Evolutionary conservation across 2,329 filamentous ascomycete genomes (phyloP).

Genomic region (Fusarium sp.): DNA sequence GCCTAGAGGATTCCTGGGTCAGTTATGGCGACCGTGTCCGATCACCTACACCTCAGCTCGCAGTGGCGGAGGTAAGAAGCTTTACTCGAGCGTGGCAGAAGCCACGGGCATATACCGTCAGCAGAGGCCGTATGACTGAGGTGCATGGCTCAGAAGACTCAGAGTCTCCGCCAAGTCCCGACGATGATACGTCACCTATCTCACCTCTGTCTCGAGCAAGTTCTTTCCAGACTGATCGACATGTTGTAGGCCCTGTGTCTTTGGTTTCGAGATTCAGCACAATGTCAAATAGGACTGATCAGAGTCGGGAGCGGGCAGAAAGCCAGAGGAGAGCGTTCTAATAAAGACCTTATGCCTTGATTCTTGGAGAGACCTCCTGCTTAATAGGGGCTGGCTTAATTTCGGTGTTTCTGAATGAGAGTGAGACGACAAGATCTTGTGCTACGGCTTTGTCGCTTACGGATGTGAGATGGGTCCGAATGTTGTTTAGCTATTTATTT

Average conservation of each 20-base stretch:
- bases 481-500: not conserved
- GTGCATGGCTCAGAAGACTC: constrained; percentile 5
- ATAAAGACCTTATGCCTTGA: not conserved
- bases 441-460: not conserved
- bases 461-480: not conserved
- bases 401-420: constrained; percentile 12
- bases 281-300: constrained; percentile 1
- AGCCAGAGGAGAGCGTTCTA: not conserved
- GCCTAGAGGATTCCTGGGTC: constrained; percentile 26
- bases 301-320: not conserved
- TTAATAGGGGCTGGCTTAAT: constrained; percentile 14
- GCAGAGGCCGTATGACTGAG: constrained; percentile 14
- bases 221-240: not conserved
- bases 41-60: constrained; percentile 41
- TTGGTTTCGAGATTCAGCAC: constrained; percentile 17
- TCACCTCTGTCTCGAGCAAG: constrained; percentile 9
- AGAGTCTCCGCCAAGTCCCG: not conserved
- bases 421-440: constrained; percentile 20
- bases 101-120: constrained; percentile 38
- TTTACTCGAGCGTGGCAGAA: constrained; percentile 38
- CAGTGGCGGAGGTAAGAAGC: constrained; percentile 39
- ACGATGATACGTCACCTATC: constrained; percentile 3
- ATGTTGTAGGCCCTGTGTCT: constrained; percentile 15
- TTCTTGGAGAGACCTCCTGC: not conserved
- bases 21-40: constrained; percentile 31